Percentiles rank a stretch among this genome's conserved stretches.
Conservation (phyloP, 306 rosid species). For the Calophaca sinica region DNA sequence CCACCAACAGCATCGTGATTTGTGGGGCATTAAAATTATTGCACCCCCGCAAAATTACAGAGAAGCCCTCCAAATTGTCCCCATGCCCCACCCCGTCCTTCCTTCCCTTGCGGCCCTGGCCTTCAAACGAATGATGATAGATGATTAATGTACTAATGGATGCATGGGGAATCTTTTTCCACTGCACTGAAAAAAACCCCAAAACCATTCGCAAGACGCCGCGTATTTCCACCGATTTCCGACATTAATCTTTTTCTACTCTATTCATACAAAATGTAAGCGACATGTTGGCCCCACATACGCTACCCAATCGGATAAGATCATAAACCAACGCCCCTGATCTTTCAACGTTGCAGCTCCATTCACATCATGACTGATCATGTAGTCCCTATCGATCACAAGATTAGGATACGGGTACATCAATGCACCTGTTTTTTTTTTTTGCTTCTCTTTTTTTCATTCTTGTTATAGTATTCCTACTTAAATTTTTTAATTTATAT, state of each 20-base stretch:
- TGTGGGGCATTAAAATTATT: conserved; percentile 32
- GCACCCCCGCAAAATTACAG: conserved; percentile 3
- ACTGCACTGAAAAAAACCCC: background rate
- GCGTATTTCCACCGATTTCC: conserved; percentile 46
- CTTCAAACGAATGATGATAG: background rate
- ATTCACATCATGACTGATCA: background rate
- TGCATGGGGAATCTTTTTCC: conserved; percentile 37
- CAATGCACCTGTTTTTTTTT: background rate
- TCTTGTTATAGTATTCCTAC: no score
- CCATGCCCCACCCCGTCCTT: background rate
- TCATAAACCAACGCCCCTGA: conserved; percentile 20
- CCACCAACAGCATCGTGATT: no score
- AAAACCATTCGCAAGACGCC: conserved; percentile 57
- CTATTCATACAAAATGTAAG: background rate
- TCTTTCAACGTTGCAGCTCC: conserved; percentile 40
- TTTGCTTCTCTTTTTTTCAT: no score
- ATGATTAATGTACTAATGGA: background rate
- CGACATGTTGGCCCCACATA: conserved; percentile 46
- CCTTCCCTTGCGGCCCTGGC: no score
- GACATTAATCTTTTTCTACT: background rate
- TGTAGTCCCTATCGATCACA: conserved; percentile 2
- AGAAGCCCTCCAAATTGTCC: conserved; percentile 32
- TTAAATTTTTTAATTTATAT: no score
- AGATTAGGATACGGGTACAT: background rate
- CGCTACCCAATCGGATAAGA: conserved; percentile 43